Conservation (phyloP, 768 basidiomycete genomes). For the Termitomyces heimii region DNA sequence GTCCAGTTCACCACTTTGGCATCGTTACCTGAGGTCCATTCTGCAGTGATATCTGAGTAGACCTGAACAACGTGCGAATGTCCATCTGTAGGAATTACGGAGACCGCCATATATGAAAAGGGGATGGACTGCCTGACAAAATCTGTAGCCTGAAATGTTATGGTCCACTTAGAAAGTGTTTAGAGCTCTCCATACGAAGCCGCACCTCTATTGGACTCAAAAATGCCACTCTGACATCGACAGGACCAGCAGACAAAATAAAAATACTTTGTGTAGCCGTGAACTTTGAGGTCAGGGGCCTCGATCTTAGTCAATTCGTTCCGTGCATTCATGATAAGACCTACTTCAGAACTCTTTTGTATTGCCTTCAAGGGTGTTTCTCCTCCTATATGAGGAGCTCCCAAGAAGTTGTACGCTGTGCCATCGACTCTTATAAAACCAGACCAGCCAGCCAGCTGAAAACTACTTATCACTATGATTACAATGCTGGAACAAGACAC, state of each 20-base stretch:
- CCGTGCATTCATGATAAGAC: conserved; percentile 21
- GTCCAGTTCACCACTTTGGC: conserved; percentile 42
- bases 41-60: conserved; percentile 53
- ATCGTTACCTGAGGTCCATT: conserved; percentile 25
- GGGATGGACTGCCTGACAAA: conserved; percentile 58
- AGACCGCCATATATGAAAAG: conserved; percentile 50
- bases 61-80: conserved; percentile 42
- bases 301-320: not conserved
- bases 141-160: conserved; percentile 40
- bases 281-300: conserved; percentile 33
- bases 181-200: not conserved
- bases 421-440: conserved; percentile 59
- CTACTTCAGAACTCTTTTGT: conserved; percentile 42
- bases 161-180: not conserved
- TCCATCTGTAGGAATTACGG: conserved; percentile 42
- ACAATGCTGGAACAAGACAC: conserved; percentile 5
- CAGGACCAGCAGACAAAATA: conserved; percentile 53
- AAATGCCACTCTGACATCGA: conserved; percentile 57
- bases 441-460: conserved; percentile 57
- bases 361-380: conserved; percentile 39
- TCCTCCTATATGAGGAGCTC: conserved; percentile 40
- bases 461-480: not conserved
- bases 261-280: conserved; percentile 66
- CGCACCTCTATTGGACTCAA: conserved; percentile 62
- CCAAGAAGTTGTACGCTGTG: conserved; percentile 49